phyloP scores from a whole-genome alignment of 2,329 filamentous ascomycete species.

The Colletotrichum scovillei region DNA sequence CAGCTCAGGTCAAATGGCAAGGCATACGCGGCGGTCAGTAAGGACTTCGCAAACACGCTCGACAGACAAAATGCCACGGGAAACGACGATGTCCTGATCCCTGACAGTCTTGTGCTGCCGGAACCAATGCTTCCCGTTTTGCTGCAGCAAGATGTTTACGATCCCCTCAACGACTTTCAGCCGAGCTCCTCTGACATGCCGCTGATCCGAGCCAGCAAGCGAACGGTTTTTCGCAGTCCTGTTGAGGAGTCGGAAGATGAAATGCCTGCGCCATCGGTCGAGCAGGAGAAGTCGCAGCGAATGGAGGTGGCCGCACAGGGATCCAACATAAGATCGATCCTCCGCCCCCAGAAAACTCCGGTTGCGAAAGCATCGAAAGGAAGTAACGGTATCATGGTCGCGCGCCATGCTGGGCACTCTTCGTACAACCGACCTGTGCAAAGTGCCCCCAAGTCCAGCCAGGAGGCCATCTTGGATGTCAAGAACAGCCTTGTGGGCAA shows the following conservation, averaged over 20 bases:
- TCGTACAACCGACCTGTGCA: slow-evolving; percentile 12
- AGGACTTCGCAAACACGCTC: background rate
- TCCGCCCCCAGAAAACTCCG: background rate
- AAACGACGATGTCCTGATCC: background rate
- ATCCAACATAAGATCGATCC: background rate
- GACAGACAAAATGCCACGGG: background rate
- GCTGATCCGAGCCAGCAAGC: background rate
- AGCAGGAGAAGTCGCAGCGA: slow-evolving; percentile 6
- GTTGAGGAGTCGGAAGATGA: background rate
- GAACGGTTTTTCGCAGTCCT: slow-evolving; percentile 18
- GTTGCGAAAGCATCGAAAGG: background rate
- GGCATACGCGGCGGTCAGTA: background rate
- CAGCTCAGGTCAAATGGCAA: slow-evolving; percentile 3
- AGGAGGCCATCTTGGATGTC: background rate
- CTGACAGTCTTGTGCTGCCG: background rate
- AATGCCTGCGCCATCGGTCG: background rate
- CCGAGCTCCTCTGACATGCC: slow-evolving; percentile 6
- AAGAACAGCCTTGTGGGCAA: slow-evolving; percentile 7
- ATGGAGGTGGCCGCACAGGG: background rate
- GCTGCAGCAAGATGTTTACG: background rate
- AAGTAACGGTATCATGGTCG: background rate
- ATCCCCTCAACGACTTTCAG: background rate
- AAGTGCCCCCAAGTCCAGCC: background rate
- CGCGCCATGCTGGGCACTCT: background rate
- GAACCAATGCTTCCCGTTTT: slow-evolving; percentile 1